phyloP scores from a whole-genome alignment of 306 rosid species.

The Comarum palustre region DNA sequence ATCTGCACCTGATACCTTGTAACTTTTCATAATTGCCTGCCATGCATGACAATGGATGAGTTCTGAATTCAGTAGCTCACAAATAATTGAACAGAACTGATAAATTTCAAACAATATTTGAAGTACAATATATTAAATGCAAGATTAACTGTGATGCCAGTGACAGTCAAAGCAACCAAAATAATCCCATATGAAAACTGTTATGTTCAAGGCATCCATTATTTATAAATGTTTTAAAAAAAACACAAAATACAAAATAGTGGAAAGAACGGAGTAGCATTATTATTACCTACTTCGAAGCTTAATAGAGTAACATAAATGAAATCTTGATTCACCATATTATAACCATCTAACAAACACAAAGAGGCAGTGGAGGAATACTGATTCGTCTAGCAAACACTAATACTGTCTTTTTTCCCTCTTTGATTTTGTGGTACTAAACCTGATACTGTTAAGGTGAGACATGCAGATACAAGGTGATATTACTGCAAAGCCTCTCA shows the following conservation, averaged over 20 bases:
- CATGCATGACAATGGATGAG: slow-evolving; percentile 23
- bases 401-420: not conserved
- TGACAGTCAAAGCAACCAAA: not conserved
- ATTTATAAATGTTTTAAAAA: not conserved
- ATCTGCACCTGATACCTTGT: slow-evolving; percentile 60
- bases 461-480: not conserved
- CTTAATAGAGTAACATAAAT: not conserved
- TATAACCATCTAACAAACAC: not conserved
- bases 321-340: not conserved
- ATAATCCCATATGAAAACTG: not conserved
- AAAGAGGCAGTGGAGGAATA: not conserved
- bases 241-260: not conserved
- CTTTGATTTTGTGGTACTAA: not conserved
- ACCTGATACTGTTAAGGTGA: not conserved
- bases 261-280: not conserved
- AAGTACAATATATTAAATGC: not conserved
- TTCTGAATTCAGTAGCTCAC: not conserved
- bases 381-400: not conserved
- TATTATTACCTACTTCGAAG: not conserved
- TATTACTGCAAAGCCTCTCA: not conserved
- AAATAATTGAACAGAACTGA: not conserved
- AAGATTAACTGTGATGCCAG: not conserved
- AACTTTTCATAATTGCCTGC: slow-evolving; percentile 95
- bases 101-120: not conserved
- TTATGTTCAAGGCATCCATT: not conserved